Percentiles rank a stretch among this genome's conserved stretches.
phyloP scores from a whole-genome alignment of 768 basidiomycete species.

The Boletales sp. region DNA sequence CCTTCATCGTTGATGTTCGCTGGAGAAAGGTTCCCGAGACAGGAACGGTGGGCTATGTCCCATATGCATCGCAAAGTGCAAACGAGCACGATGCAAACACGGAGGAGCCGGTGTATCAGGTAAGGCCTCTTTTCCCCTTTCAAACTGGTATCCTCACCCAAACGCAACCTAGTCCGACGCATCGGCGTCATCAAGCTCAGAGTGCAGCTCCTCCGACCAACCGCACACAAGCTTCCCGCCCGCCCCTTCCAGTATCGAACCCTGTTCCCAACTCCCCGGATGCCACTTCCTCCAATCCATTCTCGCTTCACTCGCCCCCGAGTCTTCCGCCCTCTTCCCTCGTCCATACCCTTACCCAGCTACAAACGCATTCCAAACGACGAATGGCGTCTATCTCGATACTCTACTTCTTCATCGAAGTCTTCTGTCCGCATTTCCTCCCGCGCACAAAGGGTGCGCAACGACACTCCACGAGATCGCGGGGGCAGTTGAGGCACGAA shows the following conservation, averaged over 20 bases:
- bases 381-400: slow-evolving; percentile 75
- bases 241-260: slow-evolving; percentile 15
- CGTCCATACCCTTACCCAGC: slow-evolving; percentile 31
- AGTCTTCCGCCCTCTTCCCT: slow-evolving; percentile 32
- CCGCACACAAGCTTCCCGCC: slow-evolving; percentile 10
- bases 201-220: slow-evolving; percentile 34
- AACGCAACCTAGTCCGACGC: slow-evolving; percentile 39
- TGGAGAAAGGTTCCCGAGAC: slow-evolving; percentile 34
- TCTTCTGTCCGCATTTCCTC: slow-evolving; percentile 58
- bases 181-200: slow-evolving; percentile 44
- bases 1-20: slow-evolving; percentile 15
- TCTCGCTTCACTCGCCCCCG: slow-evolving; percentile 50
- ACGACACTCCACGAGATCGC: slow-evolving; percentile 65
- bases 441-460: slow-evolving; percentile 62
- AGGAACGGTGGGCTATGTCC: slow-evolving; percentile 19
- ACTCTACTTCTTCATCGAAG: slow-evolving; percentile 76
- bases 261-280: slow-evolving; percentile 35
- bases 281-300: slow-evolving; percentile 63
- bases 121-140: slow-evolving; percentile 17
- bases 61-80: slow-evolving; percentile 29
- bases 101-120: slow-evolving; percentile 45
- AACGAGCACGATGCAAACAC: slow-evolving; percentile 41
- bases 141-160: not conserved
- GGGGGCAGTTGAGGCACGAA: slow-evolving; percentile 54
- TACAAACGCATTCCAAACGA: slow-evolving; percentile 42